Evolutionary conservation across 2,329 filamentous ascomycete species (phyloP).

Genomic region (Penicillium psychrosexuale): DNA sequence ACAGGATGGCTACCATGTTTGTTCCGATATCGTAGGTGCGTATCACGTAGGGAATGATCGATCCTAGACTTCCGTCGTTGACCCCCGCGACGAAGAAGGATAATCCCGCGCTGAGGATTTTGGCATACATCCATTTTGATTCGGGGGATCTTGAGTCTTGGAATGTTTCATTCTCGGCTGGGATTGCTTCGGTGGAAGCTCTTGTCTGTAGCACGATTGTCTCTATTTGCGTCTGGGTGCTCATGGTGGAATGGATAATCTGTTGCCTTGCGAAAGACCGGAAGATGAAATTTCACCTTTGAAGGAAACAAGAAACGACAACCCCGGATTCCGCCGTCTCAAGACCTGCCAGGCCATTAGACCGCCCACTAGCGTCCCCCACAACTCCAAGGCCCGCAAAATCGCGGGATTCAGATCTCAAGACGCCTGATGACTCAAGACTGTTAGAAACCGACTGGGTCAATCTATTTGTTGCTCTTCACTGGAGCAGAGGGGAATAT

Average conservation of each 20-base stretch:
- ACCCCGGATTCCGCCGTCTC: too few species aligned
- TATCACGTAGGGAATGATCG: conserved; percentile 62
- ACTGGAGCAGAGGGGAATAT: too few species aligned
- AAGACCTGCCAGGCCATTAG: too few species aligned
- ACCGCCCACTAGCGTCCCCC: too few species aligned
- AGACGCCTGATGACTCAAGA: too few species aligned
- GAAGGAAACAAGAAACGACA: background rate
- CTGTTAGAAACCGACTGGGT: too few species aligned
- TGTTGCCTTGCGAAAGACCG: background rate
- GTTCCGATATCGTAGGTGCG: conserved; percentile 55
- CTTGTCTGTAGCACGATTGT: conserved; percentile 8
- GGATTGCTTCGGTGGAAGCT: background rate
- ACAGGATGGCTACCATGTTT: conserved; percentile 52
- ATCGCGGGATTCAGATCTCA: too few species aligned
- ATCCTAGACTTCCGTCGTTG: conserved; percentile 63
- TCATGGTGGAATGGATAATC: conserved; percentile 1
- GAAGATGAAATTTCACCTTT: too few species aligned
- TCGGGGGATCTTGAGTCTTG: background rate
- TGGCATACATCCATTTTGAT: conserved; percentile 35
- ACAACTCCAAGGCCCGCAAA: too few species aligned
- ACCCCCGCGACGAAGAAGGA: conserved; percentile 65
- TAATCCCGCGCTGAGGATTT: conserved; percentile 55
- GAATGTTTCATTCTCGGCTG: background rate
- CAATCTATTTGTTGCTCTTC: too few species aligned
- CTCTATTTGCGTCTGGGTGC: conserved; percentile 12